Evolutionary conservation across 768 basidiomycete genomes (phyloP), one percentile per base, ranked within the genome.

Genomic region (Leccinum disarticulatum): DNA sequence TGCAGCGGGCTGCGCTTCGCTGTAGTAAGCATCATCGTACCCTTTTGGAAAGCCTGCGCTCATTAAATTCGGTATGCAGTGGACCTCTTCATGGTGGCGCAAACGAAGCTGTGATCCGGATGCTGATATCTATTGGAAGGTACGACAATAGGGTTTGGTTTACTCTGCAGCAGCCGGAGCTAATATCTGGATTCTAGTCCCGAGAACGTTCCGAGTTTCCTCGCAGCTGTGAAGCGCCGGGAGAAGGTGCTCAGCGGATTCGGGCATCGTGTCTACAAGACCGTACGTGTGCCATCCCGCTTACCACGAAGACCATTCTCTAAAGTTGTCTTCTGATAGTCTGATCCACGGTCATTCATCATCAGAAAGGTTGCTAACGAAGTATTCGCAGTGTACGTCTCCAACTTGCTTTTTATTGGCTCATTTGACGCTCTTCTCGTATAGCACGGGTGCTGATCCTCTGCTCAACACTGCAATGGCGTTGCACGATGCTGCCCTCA

Each of bases 31-130:
- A 35, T 36, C 14, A 15, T 22, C 15, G 13, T 6, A 8, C 22
- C 17, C 7, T n/a, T 25, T 53, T 35, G 14, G n/a, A 33, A 52
- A 30, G 49, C 31, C 17, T 52, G n/a, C 2, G 22, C 30, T 36
- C 30, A 22, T 52, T 56, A 13, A 31, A 55, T 25, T 10, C 6
- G 11, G 14, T 14, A 14, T 43, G n/a, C 52, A 74, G 62, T 46
- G 57, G 59, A 33, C 54, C 69, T 82, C 70, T 73, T 27, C 72
- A 73, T 19, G 91, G 92, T 64, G 93, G 93, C 54, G 94, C 93
- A 3, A 94, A 94, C 65, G 93, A 96, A 73, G 93, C 94, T 6
- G 94, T 96, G 61, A 93, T 96, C 68, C 87, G 95, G 14, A 96
- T 96, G 95, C 78, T 96, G 46, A 81, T 93, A 47, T 87, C 90